A percentile compares a stretch with the other conserved stretches of the same genome.
phyloP scores from a whole-genome alignment of 2,329 filamentous ascomycete genomes.

The Penicillium sp. region DNA sequence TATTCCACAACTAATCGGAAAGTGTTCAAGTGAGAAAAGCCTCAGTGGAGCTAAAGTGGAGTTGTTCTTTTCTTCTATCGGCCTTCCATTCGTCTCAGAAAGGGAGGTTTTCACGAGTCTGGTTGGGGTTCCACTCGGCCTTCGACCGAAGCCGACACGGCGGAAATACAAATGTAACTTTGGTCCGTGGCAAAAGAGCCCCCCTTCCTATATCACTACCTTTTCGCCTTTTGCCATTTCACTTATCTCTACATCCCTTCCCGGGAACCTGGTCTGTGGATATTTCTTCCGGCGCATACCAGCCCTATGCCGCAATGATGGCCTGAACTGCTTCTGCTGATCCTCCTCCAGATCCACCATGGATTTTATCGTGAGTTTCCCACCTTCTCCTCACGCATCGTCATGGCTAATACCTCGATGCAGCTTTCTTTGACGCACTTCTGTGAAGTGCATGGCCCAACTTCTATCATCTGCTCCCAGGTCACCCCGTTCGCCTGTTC shows the following conservation, averaged over 20 bases:
- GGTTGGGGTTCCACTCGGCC: constrained; percentile 10
- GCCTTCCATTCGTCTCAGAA: constrained; percentile 18
- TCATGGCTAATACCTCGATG: constrained; percentile 2
- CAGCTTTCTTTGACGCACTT: constrained; percentile 64
- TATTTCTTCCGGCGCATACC: constrained; percentile 13
- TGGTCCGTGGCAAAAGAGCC: constrained; percentile 18
- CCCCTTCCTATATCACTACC: constrained; percentile 1
- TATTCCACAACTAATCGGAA: not conserved
- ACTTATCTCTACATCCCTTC: constrained; percentile 4
- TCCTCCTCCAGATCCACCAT: constrained; percentile 27
- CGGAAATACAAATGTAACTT: constrained; percentile 8
- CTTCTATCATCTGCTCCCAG: constrained; percentile 62
- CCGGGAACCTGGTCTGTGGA: constrained; percentile 21
- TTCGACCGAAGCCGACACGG: constrained; percentile 11
- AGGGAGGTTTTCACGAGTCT: constrained; percentile 13
- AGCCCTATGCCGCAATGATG: constrained; percentile 35
- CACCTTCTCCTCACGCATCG: not conserved
- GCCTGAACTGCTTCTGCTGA: constrained; percentile 25
- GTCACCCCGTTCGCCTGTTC: constrained; percentile 55
- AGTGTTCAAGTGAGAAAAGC: constrained; percentile 9
- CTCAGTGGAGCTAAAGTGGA: constrained; percentile 12
- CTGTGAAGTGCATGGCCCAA: constrained; percentile 63
- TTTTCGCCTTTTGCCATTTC: not conserved
- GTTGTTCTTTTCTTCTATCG: constrained; percentile 16
- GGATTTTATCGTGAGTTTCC: constrained; percentile 47